Conservation (phyloP, 306 rosid genomes). For the Arachis stenosperma region DNA sequence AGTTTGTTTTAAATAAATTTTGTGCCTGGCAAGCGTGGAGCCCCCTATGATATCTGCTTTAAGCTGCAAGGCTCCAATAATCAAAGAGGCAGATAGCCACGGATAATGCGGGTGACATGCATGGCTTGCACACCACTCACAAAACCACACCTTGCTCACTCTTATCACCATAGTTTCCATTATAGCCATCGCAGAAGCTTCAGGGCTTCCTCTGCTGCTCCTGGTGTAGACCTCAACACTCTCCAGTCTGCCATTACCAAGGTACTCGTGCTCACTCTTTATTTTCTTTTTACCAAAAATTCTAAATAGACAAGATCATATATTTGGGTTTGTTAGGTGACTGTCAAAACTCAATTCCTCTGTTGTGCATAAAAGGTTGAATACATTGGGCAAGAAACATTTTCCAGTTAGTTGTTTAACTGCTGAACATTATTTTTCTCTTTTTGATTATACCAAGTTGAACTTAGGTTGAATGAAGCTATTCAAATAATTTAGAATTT, state of each 20-base stretch:
- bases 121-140: constrained; percentile 40
- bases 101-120: constrained; percentile 47
- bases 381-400: neutral
- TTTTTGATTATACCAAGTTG: too few relatives aligned
- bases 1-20: accelerated
- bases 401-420: too few relatives aligned
- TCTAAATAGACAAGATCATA: neutral
- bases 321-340: neutral
- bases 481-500: constrained; percentile 9
- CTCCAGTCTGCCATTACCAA: constrained; percentile 79
- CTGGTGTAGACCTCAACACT: constrained; percentile 73
- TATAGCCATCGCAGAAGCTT: constrained; percentile 26
- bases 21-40: neutral
- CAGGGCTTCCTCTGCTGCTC: constrained; percentile 74
- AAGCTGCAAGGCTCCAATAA: constrained; percentile 33
- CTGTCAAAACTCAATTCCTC: neutral
- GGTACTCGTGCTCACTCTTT: constrained; percentile 42
- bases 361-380: neutral
- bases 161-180: constrained; percentile 21
- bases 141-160: constrained; percentile 18
- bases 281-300: neutral
- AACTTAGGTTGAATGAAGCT: neutral
- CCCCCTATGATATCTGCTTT: constrained; percentile 9
- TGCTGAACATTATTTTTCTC: too few relatives aligned
- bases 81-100: constrained; percentile 9